A percentile compares a stretch with the other conserved stretches of the same genome.
Conservation (phyloP, 2,329 filamentous ascomycete genomes). For the Akanthomyces lecanii region DNA sequence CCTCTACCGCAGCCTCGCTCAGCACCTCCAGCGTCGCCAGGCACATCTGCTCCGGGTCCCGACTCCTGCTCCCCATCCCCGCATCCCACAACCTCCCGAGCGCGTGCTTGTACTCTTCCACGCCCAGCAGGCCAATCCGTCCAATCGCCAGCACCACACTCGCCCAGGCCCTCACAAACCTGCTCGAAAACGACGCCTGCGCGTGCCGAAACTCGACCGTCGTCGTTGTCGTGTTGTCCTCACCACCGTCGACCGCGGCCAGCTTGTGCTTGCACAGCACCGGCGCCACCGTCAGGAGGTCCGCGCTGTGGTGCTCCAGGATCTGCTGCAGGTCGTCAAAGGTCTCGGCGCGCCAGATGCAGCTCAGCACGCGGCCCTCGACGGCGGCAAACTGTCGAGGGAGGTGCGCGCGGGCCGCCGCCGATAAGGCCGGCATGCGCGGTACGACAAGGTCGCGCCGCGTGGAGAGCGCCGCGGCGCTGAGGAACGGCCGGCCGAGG, state of each 20-base stretch:
- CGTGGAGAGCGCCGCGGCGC: not conserved
- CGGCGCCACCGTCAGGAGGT: not conserved
- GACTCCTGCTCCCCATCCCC: not conserved
- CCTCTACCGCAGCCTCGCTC: not conserved
- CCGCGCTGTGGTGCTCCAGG: not conserved
- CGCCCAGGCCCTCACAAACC: conserved; percentile 19
- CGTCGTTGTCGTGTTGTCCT: not conserved
- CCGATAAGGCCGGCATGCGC: no score
- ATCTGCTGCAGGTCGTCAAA: not conserved
- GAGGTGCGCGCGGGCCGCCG: not conserved
- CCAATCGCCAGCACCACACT: conserved; percentile 17
- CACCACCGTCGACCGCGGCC: not conserved
- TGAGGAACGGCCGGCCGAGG: not conserved
- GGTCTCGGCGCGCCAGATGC: not conserved
- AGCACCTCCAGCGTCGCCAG: not conserved
- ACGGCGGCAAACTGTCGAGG: not conserved
- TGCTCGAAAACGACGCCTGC: conserved; percentile 17
- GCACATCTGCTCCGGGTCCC: not conserved
- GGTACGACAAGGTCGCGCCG: not conserved
- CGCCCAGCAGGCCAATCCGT: conserved; percentile 18
- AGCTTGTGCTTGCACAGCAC: conserved; percentile 4
- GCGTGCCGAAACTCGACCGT: conserved; percentile 22
- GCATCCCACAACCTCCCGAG: not conserved
- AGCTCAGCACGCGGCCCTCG: not conserved
- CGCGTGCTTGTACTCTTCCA: conserved; percentile 9